Conservation (phyloP, 2,329 filamentous ascomycete species). For the Alternaria panax region DNA sequence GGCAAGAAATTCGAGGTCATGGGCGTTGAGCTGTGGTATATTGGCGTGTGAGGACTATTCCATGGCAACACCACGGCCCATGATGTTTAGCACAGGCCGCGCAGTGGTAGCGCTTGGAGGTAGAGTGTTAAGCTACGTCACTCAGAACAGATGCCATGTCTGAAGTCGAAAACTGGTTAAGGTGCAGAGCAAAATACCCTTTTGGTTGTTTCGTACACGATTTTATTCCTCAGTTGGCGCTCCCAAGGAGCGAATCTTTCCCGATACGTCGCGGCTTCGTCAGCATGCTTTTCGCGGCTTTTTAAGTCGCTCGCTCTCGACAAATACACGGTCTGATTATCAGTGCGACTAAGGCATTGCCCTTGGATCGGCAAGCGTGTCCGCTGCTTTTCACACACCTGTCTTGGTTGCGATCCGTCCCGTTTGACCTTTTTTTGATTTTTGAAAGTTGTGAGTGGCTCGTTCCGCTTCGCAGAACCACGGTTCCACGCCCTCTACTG, state of each 20-base stretch:
- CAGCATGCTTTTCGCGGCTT: background rate
- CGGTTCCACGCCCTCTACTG: too few species aligned
- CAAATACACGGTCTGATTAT: background rate
- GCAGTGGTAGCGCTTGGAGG: background rate
- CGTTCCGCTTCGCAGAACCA: too few species aligned
- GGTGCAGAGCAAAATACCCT: background rate
- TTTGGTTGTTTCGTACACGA: background rate
- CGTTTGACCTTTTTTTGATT: background rate
- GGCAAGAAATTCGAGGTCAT: conserved; percentile 90
- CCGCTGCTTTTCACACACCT: background rate
- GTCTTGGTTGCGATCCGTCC: background rate
- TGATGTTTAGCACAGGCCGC: background rate
- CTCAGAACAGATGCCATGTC: background rate
- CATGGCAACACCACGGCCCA: background rate
- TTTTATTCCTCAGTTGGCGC: background rate
- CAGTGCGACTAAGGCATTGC: background rate
- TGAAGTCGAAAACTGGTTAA: background rate
- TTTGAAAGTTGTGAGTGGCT: background rate
- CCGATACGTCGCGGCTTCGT: background rate
- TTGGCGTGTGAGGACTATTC: conserved; percentile 62
- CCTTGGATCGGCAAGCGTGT: background rate
- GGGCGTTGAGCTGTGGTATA: conserved; percentile 91
- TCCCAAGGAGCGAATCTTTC: background rate
- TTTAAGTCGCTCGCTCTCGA: background rate
- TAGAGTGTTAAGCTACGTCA: background rate